phyloP scores from a whole-genome alignment of 352 stramenopile species.

The Phytophthora chlamydospora region DNA sequence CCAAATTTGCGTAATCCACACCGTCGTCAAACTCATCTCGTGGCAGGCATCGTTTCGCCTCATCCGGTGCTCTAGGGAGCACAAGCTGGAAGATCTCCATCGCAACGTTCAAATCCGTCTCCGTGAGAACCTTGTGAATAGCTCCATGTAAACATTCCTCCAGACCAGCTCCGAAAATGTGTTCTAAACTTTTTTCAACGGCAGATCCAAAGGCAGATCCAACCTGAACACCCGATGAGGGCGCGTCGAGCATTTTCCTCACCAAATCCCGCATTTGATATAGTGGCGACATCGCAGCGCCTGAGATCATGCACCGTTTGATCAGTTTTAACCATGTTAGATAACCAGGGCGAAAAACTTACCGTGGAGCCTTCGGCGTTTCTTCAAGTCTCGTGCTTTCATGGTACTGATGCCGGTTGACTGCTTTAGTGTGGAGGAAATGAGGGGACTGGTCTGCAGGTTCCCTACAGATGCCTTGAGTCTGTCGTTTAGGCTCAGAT shows the following conservation, averaged over 20 bases:
- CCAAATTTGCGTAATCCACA: constrained; percentile 46
- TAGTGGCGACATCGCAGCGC: constrained; percentile 41
- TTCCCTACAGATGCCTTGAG: constrained; percentile 36
- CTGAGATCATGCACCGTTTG: constrained; percentile 25
- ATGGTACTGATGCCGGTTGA: constrained; percentile 3
- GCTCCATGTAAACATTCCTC: constrained; percentile 52
- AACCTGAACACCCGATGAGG: constrained; percentile 16
- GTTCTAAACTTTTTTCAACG: constrained; percentile 44
- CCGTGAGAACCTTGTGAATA: constrained; percentile 35
- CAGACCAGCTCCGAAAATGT: constrained; percentile 50
- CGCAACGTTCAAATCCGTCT: constrained; percentile 45
- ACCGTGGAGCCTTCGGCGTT: constrained; percentile 39
- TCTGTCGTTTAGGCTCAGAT: constrained; percentile 50
- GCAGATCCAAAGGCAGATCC: constrained; percentile 30
- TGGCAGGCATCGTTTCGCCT: constrained; percentile 30
- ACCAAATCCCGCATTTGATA: constrained; percentile 56
- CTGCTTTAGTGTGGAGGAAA: constrained; percentile 3
- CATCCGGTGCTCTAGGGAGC: constrained; percentile 38
- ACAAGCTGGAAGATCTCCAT: constrained; percentile 67
- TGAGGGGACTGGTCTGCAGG: constrained; percentile 6
- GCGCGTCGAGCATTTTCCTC: constrained; percentile 30
- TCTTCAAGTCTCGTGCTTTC: constrained; percentile 16
- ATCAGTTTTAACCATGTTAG: not conserved
- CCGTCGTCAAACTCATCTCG: constrained; percentile 62
- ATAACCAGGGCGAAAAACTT: constrained; percentile 12